Evolutionary conservation across 1,284 basidiomycete genomes (phyloP).

Genomic region (Cronartium quercuum): DNA sequence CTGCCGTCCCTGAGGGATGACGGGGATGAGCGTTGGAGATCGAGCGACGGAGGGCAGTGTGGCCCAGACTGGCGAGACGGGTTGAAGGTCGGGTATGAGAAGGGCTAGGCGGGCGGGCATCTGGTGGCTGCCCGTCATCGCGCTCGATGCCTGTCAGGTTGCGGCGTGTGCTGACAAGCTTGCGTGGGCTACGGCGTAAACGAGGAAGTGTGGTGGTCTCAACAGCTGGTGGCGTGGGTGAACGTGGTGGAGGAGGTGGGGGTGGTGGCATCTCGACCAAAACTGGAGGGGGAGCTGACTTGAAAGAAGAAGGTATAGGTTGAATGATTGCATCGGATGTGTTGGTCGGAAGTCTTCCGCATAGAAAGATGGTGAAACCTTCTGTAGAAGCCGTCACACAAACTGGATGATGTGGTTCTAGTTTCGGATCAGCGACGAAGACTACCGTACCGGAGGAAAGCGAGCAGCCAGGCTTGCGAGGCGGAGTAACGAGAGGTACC

Average conservation of each 20-base stretch:
- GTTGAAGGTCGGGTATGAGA: background rate
- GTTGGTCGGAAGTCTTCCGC: conserved; percentile 22
- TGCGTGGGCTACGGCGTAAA: conserved; percentile 29
- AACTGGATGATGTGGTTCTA: conserved; percentile 25
- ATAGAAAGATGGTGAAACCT: conserved; percentile 33
- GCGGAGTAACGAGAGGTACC: conserved; percentile 17
- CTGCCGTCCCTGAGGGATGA: conserved; percentile 36
- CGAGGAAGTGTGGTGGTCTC: conserved; percentile 1
- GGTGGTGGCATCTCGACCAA: conserved; percentile 1
- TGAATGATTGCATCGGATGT: background rate
- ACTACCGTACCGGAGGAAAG: conserved; percentile 30
- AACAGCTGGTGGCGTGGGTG: conserved; percentile 9
- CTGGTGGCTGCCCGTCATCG: background rate
- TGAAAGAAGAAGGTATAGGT: conserved; percentile 10
- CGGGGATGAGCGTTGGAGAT: conserved; percentile 13
- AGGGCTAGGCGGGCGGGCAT: background rate
- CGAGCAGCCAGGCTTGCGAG: conserved; percentile 21
- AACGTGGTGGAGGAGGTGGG: conserved; percentile 7
- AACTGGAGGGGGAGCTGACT: background rate
- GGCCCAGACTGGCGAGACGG: conserved; percentile 23
- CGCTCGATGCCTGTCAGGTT: conserved; percentile 11
- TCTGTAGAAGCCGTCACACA: conserved; percentile 37
- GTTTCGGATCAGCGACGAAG: conserved; percentile 30
- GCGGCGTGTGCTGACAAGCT: conserved; percentile 4
- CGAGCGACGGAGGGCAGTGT: conserved; percentile 20